Base-by-base conservation (phyloP, 306 rosid species). In the Hylodesmum podocarpum region DNA sequence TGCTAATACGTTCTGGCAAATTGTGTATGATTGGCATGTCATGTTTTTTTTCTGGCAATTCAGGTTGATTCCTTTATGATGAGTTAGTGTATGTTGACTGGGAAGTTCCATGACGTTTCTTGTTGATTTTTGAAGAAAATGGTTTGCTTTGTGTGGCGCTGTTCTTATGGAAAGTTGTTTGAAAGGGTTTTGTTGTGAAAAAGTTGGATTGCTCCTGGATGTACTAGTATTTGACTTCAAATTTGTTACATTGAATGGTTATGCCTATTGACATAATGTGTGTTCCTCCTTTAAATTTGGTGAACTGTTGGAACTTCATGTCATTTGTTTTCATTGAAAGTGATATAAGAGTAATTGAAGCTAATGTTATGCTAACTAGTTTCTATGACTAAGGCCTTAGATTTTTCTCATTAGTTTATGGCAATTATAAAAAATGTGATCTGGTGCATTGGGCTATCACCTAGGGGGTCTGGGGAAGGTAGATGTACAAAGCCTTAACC, bases 291-390 rank as follows among this genome's bases (percentile, higher is more conserved):
- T 36, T 21, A 63, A 22, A 57, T 78, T 43, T 57, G 43, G 64
- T 33, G 54, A 34, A 58, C 63, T 78, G 53, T 69, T 58, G 54
- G 40, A 58, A 33, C 59, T 68, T 81, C 21, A 28, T 37, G 10
- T 47, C 10, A 22, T 19, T 33, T 58, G 64, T 16, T n/a, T 61
- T 39, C 36, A 15, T 70, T 61, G 37, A 1, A 50, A 69, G 29
- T 67, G 46, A 70, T 41, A 24, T 13, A 12, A 27, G 41, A 31
- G 70, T 64, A 49, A 28, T 10, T 31, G 22, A 41, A 25, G 37
- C 39, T 64, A 36, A 6, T 34, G 24, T 64, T 49, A 21, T 43
- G 62, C 37, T 3, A 57, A 49, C 14, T 24, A 14, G 76, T 57
- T 50, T 69, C 50, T n/a, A 33, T 22, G 31, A 57, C 55, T 37